Evolutionary conservation across 2,329 filamentous ascomycete species (phyloP).

Genomic region (Neopestalotiopsis sp.): DNA sequence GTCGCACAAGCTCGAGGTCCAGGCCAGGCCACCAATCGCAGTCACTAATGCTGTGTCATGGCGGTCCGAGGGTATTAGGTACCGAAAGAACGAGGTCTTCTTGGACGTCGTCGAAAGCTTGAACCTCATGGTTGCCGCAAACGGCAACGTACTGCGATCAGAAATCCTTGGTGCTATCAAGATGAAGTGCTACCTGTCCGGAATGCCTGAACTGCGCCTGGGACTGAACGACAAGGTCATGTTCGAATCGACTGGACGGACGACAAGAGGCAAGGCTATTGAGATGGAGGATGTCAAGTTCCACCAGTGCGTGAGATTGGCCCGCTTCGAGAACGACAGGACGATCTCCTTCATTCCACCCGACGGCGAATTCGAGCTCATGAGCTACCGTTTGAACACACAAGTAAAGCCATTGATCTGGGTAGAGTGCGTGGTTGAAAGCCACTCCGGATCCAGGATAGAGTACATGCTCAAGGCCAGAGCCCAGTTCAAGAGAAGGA

Average conservation of each 20-base stretch:
- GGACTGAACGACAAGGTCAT: constrained; percentile 99
- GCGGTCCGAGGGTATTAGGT: constrained; percentile 96
- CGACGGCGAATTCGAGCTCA: constrained; percentile 97
- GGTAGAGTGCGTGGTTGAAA: constrained; percentile 98
- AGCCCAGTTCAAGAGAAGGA: constrained; percentile 96
- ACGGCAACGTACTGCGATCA: constrained; percentile 92
- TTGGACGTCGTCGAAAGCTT: constrained; percentile 95
- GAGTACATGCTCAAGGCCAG: constrained; percentile 99
- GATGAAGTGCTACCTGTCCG: constrained; percentile 99
- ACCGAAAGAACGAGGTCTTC: constrained; percentile 99
- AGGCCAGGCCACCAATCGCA: constrained; percentile 93
- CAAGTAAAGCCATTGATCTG: constrained; percentile 98
- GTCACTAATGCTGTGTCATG: constrained; percentile 98
- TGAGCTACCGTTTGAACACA: constrained; percentile 98
- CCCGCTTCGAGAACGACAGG: constrained; percentile 95
- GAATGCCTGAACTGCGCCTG: constrained; percentile 94
- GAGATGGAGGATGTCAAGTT: constrained; percentile 99
- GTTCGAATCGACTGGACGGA: constrained; percentile 96
- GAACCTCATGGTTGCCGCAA: constrained; percentile 92
- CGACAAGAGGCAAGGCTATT: constrained; percentile 93
- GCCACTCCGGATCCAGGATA: constrained; percentile 91
- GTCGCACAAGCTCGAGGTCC: constrained; percentile 96
- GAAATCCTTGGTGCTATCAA: constrained; percentile 98
- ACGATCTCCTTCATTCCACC: constrained; percentile 99
- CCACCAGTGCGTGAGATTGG: constrained; percentile 95